Percentiles rank a stretch among this genome's conserved stretches.
phyloP scores from a whole-genome alignment of 2,329 filamentous ascomycete species.

The Graphiopsis chlorocephala region DNA sequence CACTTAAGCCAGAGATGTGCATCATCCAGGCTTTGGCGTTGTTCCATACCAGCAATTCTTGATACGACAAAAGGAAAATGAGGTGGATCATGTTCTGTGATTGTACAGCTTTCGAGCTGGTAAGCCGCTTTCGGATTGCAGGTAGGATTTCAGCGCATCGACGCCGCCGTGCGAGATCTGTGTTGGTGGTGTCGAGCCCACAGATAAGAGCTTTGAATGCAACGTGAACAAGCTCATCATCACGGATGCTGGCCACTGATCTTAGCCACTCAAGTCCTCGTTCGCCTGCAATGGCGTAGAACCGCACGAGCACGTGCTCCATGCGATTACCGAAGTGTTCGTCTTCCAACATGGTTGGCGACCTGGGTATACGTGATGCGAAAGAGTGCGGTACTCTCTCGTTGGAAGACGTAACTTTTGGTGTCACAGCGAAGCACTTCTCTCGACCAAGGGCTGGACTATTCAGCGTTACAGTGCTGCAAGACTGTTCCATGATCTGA shows the following conservation, averaged over 20 bases:
- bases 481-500: neutral
- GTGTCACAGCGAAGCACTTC: neutral
- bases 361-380: neutral
- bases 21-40: conserved; percentile 8
- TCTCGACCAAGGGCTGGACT: neutral
- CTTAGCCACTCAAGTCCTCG: neutral
- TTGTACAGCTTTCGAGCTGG: neutral
- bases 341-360: neutral
- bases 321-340: neutral
- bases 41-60: conserved; percentile 2
- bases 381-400: neutral
- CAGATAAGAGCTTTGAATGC: neutral
- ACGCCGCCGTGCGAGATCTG: neutral
- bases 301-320: neutral
- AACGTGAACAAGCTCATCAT: neutral
- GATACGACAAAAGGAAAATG: neutral
- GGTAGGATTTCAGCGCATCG: neutral
- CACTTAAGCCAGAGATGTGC: neutral
- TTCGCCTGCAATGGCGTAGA: neutral
- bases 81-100: neutral
- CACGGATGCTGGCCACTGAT: neutral
- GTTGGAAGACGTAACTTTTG: neutral
- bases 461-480: neutral
- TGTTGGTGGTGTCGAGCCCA: neutral
- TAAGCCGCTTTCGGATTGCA: neutral